These are phyloP conservation scores for Phellinidium pouzarii DNA, from an alignment of 1,284 basidiomycete species.

Conservation along the genomic window DNA sequence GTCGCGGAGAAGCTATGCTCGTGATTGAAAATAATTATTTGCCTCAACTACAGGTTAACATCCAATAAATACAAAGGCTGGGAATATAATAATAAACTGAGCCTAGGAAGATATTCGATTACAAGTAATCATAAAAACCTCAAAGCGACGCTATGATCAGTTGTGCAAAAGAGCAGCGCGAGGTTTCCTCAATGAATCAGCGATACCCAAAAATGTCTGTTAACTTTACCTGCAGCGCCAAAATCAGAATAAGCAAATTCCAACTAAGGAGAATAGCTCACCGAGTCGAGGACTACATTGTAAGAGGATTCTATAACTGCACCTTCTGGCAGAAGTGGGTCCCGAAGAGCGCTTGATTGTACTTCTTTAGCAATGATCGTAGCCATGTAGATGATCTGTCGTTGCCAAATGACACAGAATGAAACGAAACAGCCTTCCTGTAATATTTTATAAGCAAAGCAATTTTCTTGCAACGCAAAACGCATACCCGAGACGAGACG, in stretches of 20 bases:
- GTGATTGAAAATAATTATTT: no score
- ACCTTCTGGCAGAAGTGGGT: slow-evolving; percentile 34
- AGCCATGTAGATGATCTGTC: slow-evolving; percentile 30
- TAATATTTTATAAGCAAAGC: no score
- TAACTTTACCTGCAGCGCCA: slow-evolving; percentile 44
- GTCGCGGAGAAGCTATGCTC: slow-evolving; percentile 48
- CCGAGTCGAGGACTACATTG: slow-evolving; percentile 47
- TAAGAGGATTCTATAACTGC: slow-evolving; percentile 43
- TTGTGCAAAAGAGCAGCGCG: slow-evolving; percentile 27
- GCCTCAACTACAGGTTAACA: no score
- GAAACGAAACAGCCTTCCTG: slow-evolving; percentile 54
- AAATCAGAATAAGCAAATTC: not conserved
- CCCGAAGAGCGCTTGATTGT: slow-evolving; percentile 40
- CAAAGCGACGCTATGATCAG: no score
- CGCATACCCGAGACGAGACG: slow-evolving; percentile 43
- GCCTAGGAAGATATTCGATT: no score
- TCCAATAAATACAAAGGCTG: no score
- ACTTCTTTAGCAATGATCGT: slow-evolving; percentile 44
- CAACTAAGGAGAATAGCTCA: slow-evolving; percentile 26
- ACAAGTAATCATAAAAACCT: no score
- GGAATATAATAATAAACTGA: no score
- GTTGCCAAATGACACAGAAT: slow-evolving; percentile 51
- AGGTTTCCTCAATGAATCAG: slow-evolving; percentile 51
- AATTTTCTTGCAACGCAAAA: not conserved
- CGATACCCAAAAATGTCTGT: slow-evolving; percentile 58